Base-by-base conservation (phyloP, 495 filamentous ascomycete genomes). In the Articulospora tetracladia region DNA sequence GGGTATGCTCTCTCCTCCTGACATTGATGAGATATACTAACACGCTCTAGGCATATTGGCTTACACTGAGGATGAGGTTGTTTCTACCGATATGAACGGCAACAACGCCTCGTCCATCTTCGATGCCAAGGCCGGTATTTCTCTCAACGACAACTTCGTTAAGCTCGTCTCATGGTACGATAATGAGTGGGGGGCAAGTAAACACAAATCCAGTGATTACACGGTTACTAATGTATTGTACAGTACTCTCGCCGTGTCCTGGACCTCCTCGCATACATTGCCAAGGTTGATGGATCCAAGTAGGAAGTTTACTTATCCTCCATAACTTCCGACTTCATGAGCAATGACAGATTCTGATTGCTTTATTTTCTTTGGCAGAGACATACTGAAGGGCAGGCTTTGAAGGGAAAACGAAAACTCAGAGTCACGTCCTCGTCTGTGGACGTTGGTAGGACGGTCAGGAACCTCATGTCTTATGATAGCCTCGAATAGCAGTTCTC, bases 81-180 rank as follows among this genome's bases (percentile, higher is more conserved):
- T 98, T 77, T 97, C 93, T 69, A 85, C 79, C 65, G 94, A 98
- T 75, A 69, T 98, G 75, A 94, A 88, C 80, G 94, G 95, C 76
- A 88, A 97, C 79, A 82, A 78, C 73, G 74, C 84, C 84, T 97
- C 92, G 63, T 97, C 92, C 77, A 94, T 98, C 86, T 97, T 98
- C 79, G 94, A 98, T 78, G 93, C 93, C 75, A 97, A 97, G 89
- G 94, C 94, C 53, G 94, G 94, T 85, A 98, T 98, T 76, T 88
- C 92, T 66, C 86, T 98, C 61, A 98, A 98, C 86, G 74, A 89
- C 66, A 90, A 98, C 85, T 98, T 98, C 80, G 86, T 98, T 83
- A 98, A 98, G 88, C 84, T 98, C 41, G 86, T 98, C 73, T 86
- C 87, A 69, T 98, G 94, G 94, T 64, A 56, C 57, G 53, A 59